Base-by-base conservation (phyloP, 345 rosid genomes). In the Alliaria petiolata region DNA sequence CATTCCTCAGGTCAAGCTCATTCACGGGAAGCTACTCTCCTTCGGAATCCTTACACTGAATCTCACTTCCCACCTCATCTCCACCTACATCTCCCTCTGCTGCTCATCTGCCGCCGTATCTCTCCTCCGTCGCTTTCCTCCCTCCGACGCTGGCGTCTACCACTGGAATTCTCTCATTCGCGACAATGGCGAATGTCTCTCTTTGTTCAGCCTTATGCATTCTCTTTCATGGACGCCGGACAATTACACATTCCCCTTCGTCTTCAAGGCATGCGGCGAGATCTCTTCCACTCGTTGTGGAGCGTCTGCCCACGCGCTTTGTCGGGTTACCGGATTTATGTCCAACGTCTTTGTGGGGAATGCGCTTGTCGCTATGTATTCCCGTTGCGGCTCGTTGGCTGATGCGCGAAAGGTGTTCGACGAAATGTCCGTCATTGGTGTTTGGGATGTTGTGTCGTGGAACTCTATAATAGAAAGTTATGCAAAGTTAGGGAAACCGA, bases 91-190 rank as follows among this genome's bases (percentile, higher is more conserved):
- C 53, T 80, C 85, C 56, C 81, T 75, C 76, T 61, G 80, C 14
- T 73, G 81, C 53, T 85, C 85, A 30, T 69, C 79, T 25, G 26
- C 74, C 43, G 81, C 90, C 25, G 46, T 85, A 36, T 83, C 89
- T 69, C 83, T 89, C 67, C 90, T 92, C 59, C 81, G 77, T 43
- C 50, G 67, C 19, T 77, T 83, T 22, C 25, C 78, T 7, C 86
- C 96, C 0, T 87, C 88, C 26, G 54, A 81, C 52, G 62, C 65
- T 31, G 74, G 84, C 14, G 84, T 87, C 59, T 89, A 79, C 82
- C 84, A 83, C 77, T 89, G 93, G 96, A 91, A 91, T 73, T 65
- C 79, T 56, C 85, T 89, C 46, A 87, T 92, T 34, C 90, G 88
- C 38, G 53, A 63, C 25, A 67, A 72, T 49, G 74, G 86, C 15